These are phyloP conservation scores for Xylaria sp. DNA, from an alignment of 2,329 filamentous ascomycete species.

Conservation along the genomic window DNA sequence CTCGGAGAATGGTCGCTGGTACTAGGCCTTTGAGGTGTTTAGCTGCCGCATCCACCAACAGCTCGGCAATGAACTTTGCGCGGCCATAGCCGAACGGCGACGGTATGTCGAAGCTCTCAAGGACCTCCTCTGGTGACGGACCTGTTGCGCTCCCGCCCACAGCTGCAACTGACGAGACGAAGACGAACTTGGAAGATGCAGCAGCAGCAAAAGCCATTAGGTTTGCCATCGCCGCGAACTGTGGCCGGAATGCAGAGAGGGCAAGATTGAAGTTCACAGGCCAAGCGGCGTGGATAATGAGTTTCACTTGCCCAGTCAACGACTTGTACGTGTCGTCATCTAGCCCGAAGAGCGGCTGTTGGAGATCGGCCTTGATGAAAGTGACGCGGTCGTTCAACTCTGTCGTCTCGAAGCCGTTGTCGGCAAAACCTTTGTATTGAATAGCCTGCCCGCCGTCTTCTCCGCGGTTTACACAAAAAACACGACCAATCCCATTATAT, in stretches of 20 bases:
- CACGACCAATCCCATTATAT: slow-evolving; percentile 33
- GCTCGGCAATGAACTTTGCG: slow-evolving; percentile 2
- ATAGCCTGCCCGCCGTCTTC: slow-evolving; percentile 33
- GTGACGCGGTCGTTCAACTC: slow-evolving; percentile 39
- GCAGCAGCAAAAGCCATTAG: slow-evolving; percentile 37
- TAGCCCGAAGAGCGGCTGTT: neutral
- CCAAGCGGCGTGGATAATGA: slow-evolving; percentile 45
- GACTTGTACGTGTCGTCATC: slow-evolving; percentile 32
- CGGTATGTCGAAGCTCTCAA: too few species aligned
- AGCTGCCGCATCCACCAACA: neutral
- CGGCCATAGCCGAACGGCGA: neutral
- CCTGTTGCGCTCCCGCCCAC: slow-evolving; percentile 12
- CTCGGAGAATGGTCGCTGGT: neutral
- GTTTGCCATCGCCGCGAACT: slow-evolving; percentile 41
- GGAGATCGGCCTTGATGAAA: slow-evolving; percentile 34
- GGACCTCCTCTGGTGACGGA: too few species aligned
- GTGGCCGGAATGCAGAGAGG: slow-evolving; percentile 38
- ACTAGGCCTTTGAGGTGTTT: neutral
- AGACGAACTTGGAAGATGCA: slow-evolving; percentile 34
- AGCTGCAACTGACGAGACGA: slow-evolving; percentile 42
- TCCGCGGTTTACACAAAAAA: slow-evolving; percentile 48
- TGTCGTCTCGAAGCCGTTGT: neutral
- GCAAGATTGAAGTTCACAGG: slow-evolving; percentile 45
- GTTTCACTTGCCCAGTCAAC: slow-evolving; percentile 26
- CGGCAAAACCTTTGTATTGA: slow-evolving; percentile 29